Percentiles rank a stretch among this genome's conserved stretches.
phyloP scores from a whole-genome alignment of 1,284 basidiomycete genomes.

The Rhodotorula sp. region DNA sequence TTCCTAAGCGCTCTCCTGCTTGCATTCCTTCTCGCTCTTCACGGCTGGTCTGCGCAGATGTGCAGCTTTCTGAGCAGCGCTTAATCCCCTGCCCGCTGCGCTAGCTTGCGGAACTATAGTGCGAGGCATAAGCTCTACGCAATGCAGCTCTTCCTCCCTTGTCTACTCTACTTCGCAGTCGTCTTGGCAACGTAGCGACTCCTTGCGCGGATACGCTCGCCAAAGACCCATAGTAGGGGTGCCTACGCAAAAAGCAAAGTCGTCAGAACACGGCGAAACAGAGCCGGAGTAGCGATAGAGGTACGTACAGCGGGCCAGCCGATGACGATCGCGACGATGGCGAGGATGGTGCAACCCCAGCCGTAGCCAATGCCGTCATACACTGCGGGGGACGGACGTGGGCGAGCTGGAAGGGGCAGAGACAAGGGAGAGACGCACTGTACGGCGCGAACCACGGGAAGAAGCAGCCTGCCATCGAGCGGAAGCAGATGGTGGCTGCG shows the following conservation, averaged over 20 bases:
- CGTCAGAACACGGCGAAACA: background rate
- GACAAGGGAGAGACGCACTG: background rate
- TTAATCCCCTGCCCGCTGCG: too few relatives aligned
- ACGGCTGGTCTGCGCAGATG: too few relatives aligned
- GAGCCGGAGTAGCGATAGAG: constrained; percentile 22
- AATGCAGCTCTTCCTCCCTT: background rate
- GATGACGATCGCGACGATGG: constrained; percentile 44
- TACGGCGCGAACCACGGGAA: constrained; percentile 11
- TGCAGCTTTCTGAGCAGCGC: too few relatives aligned
- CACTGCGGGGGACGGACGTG: constrained; percentile 23
- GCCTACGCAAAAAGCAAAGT: background rate
- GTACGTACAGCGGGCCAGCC: constrained; percentile 47
- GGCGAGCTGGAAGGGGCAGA: background rate
- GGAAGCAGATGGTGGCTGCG: constrained; percentile 45
- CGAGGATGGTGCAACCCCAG: constrained; percentile 50
- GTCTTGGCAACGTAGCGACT: constrained; percentile 19
- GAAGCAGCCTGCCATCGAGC: constrained; percentile 47
- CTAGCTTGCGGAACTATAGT: too few relatives aligned
- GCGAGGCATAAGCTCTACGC: background rate
- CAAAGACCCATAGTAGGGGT: constrained; percentile 25
- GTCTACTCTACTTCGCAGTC: background rate
- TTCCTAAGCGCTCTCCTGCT: background rate
- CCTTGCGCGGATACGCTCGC: constrained; percentile 22
- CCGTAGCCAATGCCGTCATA: constrained; percentile 48
- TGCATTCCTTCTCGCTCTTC: too few relatives aligned